phyloP scores from a whole-genome alignment of 805 yeast species.

The Yamadazyma paraphyllophila region DNA sequence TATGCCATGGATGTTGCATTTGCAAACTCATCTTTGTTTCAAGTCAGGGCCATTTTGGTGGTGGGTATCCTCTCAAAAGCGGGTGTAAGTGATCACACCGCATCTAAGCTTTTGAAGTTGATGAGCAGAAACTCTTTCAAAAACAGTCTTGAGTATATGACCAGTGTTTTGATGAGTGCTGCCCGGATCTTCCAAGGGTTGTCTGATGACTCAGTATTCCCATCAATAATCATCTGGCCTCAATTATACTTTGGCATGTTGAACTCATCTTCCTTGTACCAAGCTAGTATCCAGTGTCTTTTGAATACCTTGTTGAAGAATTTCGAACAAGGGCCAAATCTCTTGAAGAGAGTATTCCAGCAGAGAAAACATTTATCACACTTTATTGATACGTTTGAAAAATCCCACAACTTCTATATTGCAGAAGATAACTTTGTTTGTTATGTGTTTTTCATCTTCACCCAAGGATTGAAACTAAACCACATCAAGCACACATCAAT shows the following conservation, averaged over 20 bases:
- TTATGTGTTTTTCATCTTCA: conserved; percentile 44
- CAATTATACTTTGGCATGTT: conserved; percentile 29
- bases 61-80: conserved; percentile 65
- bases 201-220: conserved; percentile 42
- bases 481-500: conserved; percentile 52
- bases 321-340: conserved; percentile 20
- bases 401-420: conserved; percentile 35
- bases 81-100: conserved; percentile 59
- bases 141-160: conserved; percentile 27
- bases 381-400: conserved; percentile 44
- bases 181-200: conserved; percentile 51
- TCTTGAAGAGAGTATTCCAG: conserved; percentile 27
- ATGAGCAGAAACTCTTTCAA: conserved; percentile 22
- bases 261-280: conserved; percentile 30
- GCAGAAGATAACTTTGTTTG: conserved; percentile 49
- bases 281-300: conserved; percentile 30
- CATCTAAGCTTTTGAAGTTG: conserved; percentile 28
- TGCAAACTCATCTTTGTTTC: conserved; percentile 53
- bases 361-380: conserved; percentile 40
- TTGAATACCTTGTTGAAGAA: conserved; percentile 26
- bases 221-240: conserved; percentile 52
- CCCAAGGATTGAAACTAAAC: conserved; percentile 60
- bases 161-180: conserved; percentile 36
- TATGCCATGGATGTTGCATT: conserved; percentile 64
- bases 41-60: conserved; percentile 64